Evolutionary conservation across 768 basidiomycete species (phyloP).

Genomic region (Suillus alpinus): DNA sequence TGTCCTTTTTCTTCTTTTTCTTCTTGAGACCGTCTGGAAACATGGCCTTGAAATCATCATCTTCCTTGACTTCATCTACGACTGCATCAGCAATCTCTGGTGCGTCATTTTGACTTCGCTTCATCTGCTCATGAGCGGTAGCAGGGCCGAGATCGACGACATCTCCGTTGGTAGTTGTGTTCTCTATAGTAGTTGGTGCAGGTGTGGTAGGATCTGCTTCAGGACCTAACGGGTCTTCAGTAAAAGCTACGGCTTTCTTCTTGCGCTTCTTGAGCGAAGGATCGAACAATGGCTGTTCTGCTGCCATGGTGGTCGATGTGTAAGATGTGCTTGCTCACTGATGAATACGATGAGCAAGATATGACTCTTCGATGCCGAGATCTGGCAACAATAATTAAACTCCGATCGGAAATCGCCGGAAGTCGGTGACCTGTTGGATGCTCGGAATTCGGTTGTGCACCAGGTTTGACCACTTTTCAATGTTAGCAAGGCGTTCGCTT

Average conservation of each 20-base stretch:
- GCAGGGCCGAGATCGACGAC: slow-evolving; percentile 73
- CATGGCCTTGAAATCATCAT: slow-evolving; percentile 79
- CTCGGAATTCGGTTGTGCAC: slow-evolving; percentile 11
- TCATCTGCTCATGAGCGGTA: slow-evolving; percentile 77
- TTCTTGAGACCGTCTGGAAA: slow-evolving; percentile 82
- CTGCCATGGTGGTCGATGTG: slow-evolving; percentile 38
- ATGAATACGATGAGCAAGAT: slow-evolving; percentile 13
- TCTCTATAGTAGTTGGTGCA: slow-evolving; percentile 70
- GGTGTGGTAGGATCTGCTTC: slow-evolving; percentile 82
- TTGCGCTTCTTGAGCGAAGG: slow-evolving; percentile 84
- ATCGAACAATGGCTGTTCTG: slow-evolving; percentile 79
- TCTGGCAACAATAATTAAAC: slow-evolving; percentile 20
- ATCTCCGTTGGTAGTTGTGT: slow-evolving; percentile 66
- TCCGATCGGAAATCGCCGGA: slow-evolving; percentile 38
- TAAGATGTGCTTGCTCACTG: slow-evolving; percentile 10
- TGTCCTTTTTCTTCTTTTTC: slow-evolving; percentile 93
- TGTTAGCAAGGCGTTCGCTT: slow-evolving; percentile 51
- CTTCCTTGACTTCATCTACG: slow-evolving; percentile 50
- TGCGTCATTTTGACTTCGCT: slow-evolving; percentile 38
- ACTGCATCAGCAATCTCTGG: slow-evolving; percentile 27
- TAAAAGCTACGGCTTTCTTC: slow-evolving; percentile 85
- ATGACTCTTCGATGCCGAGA: slow-evolving; percentile 22
- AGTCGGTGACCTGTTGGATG: slow-evolving; percentile 23
- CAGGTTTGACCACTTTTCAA: slow-evolving; percentile 22
- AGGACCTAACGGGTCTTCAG: slow-evolving; percentile 78